Percentiles rank a stretch among this genome's conserved stretches.
Conservation (phyloP, 192 early-diverging fungal species). For the Backusella psychrophila region DNA sequence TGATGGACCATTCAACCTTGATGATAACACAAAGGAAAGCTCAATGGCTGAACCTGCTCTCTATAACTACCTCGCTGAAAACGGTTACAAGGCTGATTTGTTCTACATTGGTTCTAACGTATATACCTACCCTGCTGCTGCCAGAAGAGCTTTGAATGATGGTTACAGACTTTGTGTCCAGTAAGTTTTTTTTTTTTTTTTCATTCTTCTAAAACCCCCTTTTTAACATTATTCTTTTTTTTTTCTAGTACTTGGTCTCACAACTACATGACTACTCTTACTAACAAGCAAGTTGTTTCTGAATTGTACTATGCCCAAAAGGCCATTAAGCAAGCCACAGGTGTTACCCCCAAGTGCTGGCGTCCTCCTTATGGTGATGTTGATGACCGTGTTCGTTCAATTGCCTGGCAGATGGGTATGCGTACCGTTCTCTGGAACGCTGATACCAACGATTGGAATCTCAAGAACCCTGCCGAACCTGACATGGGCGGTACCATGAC, state of each 20-base stretch:
- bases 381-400: slow-evolving; percentile 42
- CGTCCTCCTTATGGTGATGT: slow-evolving; percentile 51
- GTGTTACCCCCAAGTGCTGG: slow-evolving; percentile 39
- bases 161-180: slow-evolving; percentile 56
- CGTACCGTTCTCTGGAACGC: slow-evolving; percentile 20
- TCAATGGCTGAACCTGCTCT: slow-evolving; percentile 15
- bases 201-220: neutral
- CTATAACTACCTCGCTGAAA: slow-evolving; percentile 23
- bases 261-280: slow-evolving; percentile 40
- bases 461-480: slow-evolving; percentile 29
- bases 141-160: slow-evolving; percentile 31
- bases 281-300: slow-evolving; percentile 44
- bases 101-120: slow-evolving; percentile 40
- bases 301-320: slow-evolving; percentile 43
- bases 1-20: slow-evolving; percentile 35
- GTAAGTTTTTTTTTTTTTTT: neutral
- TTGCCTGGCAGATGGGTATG: slow-evolving; percentile 29
- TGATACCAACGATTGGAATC: slow-evolving; percentile 40
- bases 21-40: neutral
- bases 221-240: no score
- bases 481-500: slow-evolving; percentile 11
- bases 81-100: slow-evolving; percentile 17
- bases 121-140: slow-evolving; percentile 32
- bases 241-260: slow-evolving; percentile 50
- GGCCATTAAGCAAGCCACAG: slow-evolving; percentile 44